Evolutionary conservation across 1,284 basidiomycete species (phyloP).

Genomic region (Trichosporon ovoides): DNA sequence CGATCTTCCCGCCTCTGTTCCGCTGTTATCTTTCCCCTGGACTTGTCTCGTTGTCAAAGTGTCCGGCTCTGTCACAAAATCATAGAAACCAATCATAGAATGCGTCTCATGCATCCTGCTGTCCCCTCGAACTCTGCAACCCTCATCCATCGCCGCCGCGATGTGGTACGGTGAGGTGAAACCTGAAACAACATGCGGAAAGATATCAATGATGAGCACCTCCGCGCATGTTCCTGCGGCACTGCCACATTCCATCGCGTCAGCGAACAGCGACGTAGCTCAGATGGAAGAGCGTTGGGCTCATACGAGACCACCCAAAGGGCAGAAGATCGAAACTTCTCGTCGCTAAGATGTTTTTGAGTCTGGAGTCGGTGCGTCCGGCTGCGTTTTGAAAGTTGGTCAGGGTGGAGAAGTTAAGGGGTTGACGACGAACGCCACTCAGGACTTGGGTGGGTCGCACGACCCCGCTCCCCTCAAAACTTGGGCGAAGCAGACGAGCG

Average conservation of each 20-base stretch:
- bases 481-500: too few species aligned
- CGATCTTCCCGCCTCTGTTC: too few species aligned
- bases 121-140: too few species aligned
- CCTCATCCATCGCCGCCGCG: too few species aligned
- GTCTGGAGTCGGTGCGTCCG: background rate
- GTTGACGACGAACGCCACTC: too few species aligned
- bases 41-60: background rate
- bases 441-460: too few species aligned
- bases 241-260: background rate
- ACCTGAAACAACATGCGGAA: too few species aligned
- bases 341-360: slow-evolving; percentile 3
- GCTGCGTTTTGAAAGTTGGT: too few species aligned
- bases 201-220: too few species aligned
- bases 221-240: background rate
- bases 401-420: too few species aligned
- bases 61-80: background rate
- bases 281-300: slow-evolving; percentile 7
- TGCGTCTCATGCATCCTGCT: background rate
- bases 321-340: slow-evolving; percentile 7
- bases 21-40: background rate
- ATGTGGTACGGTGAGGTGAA: too few species aligned
- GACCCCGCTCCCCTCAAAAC: too few species aligned
- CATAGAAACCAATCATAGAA: background rate
- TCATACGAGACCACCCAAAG: slow-evolving; percentile 6
- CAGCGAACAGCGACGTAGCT: background rate